A percentile compares a stretch with the other conserved stretches of the same genome.
These are phyloP conservation scores for Mitragyna speciosa DNA, from an alignment of 257 asterid genomes.

Conservation along the genomic window DNA sequence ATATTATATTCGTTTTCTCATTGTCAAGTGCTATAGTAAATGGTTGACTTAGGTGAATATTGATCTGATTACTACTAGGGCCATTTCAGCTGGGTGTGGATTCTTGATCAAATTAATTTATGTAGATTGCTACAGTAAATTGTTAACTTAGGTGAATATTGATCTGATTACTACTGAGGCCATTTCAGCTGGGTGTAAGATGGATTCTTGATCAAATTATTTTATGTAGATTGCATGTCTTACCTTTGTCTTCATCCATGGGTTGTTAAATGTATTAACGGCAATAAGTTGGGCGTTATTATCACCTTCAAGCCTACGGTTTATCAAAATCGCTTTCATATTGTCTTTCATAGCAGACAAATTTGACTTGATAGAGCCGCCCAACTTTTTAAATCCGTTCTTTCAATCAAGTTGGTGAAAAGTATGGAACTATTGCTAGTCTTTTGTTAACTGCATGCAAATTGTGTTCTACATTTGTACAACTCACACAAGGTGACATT, in stretches of 20 bases:
- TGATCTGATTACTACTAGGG: no score
- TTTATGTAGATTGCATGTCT: not conserved
- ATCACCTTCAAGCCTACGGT: not conserved
- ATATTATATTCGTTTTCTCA: not conserved
- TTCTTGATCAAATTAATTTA: no score
- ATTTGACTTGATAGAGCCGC: slow-evolving; percentile 12
- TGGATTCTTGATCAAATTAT: not conserved
- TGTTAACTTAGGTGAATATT: not conserved
- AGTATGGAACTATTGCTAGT: not conserved
- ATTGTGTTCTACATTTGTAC: slow-evolving; percentile 7
- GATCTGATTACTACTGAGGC: slow-evolving; percentile 4
- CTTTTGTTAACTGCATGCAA: not conserved
- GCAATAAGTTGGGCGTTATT: not conserved
- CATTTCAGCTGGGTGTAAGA: slow-evolving; percentile 16
- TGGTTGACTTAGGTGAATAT: no score
- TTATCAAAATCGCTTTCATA: not conserved
- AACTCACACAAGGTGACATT: slow-evolving; percentile 1
- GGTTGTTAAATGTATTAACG: not conserved
- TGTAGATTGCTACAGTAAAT: no score
- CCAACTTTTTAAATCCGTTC: not conserved
- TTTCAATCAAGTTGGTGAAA: not conserved
- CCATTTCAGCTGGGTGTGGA: no score
- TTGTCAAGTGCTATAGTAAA: not conserved
- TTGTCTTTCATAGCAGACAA: not conserved
- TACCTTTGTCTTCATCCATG: not conserved